Evolutionary conservation across 148 eudicot species (phyloP).

Genomic region (Cornus kousa): DNA sequence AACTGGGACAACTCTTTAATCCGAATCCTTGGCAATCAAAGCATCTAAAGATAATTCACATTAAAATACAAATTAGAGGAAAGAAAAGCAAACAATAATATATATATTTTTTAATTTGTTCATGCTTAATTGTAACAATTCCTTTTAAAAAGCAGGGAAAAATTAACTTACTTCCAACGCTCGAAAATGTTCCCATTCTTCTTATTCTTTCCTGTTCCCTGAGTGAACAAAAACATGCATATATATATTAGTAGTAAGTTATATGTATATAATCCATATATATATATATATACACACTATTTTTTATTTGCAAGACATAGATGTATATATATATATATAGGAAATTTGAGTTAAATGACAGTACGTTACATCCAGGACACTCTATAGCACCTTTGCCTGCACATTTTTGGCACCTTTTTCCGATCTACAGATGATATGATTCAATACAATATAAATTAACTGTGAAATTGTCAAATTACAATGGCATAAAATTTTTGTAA

Average conservation of each 20-base stretch:
- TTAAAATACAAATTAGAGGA: neutral
- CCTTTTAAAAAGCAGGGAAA: neutral
- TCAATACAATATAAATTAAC: neutral
- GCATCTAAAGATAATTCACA: conserved; percentile 42
- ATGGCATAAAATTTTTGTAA: too few species aligned
- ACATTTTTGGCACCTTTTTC: conserved; percentile 63
- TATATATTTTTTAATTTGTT: neutral
- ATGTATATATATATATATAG: too few species aligned
- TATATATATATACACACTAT: too few species aligned
- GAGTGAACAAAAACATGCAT: neutral
- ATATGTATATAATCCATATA: too few species aligned
- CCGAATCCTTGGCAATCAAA: conserved; percentile 94
- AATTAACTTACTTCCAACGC: conserved; percentile 78
- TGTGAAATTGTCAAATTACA: too few species aligned
- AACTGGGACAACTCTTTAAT: conserved; percentile 66
- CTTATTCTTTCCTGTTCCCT: conserved; percentile 94
- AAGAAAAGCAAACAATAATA: neutral
- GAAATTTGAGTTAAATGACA: neutral
- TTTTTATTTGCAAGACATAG: too few species aligned
- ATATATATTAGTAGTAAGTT: neutral
- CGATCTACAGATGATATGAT: conserved; percentile 27
- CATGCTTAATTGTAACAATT: neutral
- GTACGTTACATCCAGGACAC: conserved; percentile 91
- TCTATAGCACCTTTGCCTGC: conserved; percentile 77
- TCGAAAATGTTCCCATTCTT: conserved; percentile 96